These are phyloP conservation scores for Lentinula boryana DNA, from an alignment of 768 basidiomycete genomes.

Conservation along the genomic window DNA sequence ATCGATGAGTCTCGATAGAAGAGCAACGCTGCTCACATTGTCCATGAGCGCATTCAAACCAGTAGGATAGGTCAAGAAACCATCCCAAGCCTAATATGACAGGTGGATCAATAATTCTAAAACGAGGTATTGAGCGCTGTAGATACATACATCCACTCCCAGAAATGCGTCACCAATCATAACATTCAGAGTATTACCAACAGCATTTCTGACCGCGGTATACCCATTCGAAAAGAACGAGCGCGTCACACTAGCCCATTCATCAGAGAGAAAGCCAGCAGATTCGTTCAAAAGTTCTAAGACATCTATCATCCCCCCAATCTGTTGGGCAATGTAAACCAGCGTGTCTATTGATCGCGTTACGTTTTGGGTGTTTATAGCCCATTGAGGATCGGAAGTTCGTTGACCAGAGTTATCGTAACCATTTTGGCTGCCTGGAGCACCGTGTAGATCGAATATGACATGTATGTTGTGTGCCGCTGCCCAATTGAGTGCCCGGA, in stretches of 20 bases:
- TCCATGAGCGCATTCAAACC: constrained; percentile 64
- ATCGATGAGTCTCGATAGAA: neutral
- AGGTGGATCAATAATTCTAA: neutral
- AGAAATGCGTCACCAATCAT: constrained; percentile 74
- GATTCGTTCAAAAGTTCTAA: constrained; percentile 71
- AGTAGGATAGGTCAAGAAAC: constrained; percentile 47
- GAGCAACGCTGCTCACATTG: constrained; percentile 31
- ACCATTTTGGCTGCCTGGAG: constrained; percentile 46
- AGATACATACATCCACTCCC: constrained; percentile 40
- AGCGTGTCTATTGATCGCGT: constrained; percentile 54
- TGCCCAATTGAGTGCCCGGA: constrained; percentile 61
- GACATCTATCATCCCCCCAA: constrained; percentile 53
- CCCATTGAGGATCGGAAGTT: constrained; percentile 52
- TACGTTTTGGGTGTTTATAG: constrained; percentile 39
- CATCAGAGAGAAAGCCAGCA: constrained; percentile 41
- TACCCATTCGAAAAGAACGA: constrained; percentile 61
- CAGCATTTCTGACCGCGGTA: constrained; percentile 44
- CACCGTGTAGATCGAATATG: constrained; percentile 74
- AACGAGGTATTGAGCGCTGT: neutral
- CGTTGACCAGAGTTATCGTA: constrained; percentile 75
- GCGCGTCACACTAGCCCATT: constrained; percentile 37
- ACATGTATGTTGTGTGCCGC: constrained; percentile 54
- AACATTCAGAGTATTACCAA: constrained; percentile 42
- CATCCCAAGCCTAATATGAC: constrained; percentile 44
- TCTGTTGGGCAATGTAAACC: constrained; percentile 42